These are phyloP conservation scores for Hyphopichia fennica DNA, from an alignment of 1,139 yeast species.

Conservation along the genomic window DNA sequence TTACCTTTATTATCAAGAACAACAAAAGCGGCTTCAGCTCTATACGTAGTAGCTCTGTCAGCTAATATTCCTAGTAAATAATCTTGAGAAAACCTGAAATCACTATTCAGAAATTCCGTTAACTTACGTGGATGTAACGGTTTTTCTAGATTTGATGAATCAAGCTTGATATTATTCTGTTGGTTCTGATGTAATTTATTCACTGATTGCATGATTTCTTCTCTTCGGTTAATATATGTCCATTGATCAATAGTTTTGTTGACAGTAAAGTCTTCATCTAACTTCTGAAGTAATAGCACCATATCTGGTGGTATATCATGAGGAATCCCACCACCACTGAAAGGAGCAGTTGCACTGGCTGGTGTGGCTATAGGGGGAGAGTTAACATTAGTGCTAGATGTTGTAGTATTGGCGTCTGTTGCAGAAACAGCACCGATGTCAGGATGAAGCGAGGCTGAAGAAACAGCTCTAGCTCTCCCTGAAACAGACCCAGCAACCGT, in stretches of 20 bases:
- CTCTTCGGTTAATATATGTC: constrained; percentile 49
- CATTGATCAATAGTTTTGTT: constrained; percentile 48
- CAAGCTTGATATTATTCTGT: constrained; percentile 23
- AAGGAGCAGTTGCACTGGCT: constrained; percentile 9
- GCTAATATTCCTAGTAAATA: constrained; percentile 72
- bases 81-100: constrained; percentile 34
- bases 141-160: constrained; percentile 43
- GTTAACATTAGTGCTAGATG: constrained; percentile 13
- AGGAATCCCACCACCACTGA: constrained; percentile 8
- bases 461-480: constrained; percentile 18
- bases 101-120: constrained; percentile 24
- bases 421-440: constrained; percentile 25
- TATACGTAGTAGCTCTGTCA: constrained; percentile 66
- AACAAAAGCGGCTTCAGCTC: constrained; percentile 69
- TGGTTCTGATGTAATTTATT: constrained; percentile 37
- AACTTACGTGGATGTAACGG: constrained; percentile 64
- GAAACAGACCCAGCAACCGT: constrained; percentile 17
- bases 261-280: constrained; percentile 45
- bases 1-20: constrained; percentile 79
- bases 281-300: constrained; percentile 41
- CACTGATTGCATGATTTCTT: constrained; percentile 45
- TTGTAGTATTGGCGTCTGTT: constrained; percentile 21
- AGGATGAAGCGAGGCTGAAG: constrained; percentile 13
- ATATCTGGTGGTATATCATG: constrained; percentile 51
- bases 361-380: constrained; percentile 7